phyloP scores from a whole-genome alignment of 257 asterid species.

The Lantana camara region DNA sequence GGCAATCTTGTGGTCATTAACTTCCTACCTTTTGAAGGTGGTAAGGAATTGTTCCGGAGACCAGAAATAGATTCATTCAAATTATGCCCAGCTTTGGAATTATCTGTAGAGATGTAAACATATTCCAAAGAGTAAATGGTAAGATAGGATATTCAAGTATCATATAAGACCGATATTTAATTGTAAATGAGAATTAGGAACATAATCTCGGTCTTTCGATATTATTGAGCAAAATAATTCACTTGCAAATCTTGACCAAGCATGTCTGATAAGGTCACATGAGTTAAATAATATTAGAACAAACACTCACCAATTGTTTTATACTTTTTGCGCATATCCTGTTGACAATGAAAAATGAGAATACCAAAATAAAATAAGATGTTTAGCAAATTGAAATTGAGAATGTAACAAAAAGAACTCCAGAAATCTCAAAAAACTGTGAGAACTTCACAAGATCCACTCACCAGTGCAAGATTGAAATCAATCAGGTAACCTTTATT shows the following conservation, averaged over 20 bases:
- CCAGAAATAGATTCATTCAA: constrained; percentile 35
- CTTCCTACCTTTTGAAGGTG: constrained; percentile 49
- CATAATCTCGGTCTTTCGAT: constrained; percentile 6
- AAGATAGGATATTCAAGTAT: constrained; percentile 3
- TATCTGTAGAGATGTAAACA: constrained; percentile 42
- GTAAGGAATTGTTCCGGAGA: constrained; percentile 39
- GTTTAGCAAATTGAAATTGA: constrained; percentile 5
- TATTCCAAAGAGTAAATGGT: constrained; percentile 15
- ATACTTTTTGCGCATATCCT: constrained; percentile 74
- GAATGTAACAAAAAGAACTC: background rate
- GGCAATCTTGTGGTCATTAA: constrained; percentile 32
- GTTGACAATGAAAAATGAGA: constrained; percentile 29
- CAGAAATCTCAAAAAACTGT: constrained; percentile 2
- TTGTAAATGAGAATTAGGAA: constrained; percentile 8
- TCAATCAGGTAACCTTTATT: constrained; percentile 89
- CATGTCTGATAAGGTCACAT: constrained; percentile 17
- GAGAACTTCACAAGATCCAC: constrained; percentile 34
- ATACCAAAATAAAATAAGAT: constrained; percentile 21
- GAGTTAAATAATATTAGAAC: constrained; percentile 12
- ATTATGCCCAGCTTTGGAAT: constrained; percentile 41
- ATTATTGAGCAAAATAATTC: constrained; percentile 17
- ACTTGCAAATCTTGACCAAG: constrained; percentile 16
- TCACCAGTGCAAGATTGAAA: constrained; percentile 95
- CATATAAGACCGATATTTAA: constrained; percentile 10
- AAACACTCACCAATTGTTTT: constrained; percentile 57